Percentiles rank a stretch among this genome's conserved stretches.
phyloP scores from a whole-genome alignment of 371 early-diverging fungal genomes.

The Batkoa obscura region DNA sequence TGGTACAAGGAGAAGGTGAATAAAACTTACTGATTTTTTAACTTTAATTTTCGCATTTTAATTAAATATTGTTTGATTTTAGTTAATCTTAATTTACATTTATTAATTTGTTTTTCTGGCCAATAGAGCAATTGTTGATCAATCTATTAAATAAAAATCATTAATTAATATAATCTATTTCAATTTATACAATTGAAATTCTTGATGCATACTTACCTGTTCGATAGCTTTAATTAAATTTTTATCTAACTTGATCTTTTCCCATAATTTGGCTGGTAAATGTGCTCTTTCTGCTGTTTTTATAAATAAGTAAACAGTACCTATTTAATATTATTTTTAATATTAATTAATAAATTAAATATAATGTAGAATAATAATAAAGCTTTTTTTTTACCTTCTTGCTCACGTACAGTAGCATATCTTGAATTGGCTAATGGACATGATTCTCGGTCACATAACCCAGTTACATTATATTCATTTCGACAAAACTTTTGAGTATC shows the following conservation, averaged over 20 bases:
- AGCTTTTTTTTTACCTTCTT: slow-evolving; percentile 27
- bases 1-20: not conserved
- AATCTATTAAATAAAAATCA: slow-evolving; percentile 28
- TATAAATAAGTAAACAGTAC: slow-evolving; percentile 73
- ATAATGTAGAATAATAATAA: no score
- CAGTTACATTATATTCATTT: slow-evolving; percentile 97
- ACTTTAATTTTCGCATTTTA: slow-evolving; percentile 77
- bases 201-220: slow-evolving; percentile 22
- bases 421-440: slow-evolving; percentile 97
- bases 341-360: not conserved
- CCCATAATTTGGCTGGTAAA: slow-evolving; percentile 91
- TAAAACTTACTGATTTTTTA: slow-evolving; percentile 48
- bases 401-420: slow-evolving; percentile 96
- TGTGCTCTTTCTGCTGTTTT: slow-evolving; percentile 97
- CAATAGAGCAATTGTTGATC: slow-evolving; percentile 86
- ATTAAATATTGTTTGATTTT: slow-evolving; percentile 94
- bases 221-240: slow-evolving; percentile 85
- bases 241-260: slow-evolving; percentile 76
- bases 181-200: not conserved
- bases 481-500: slow-evolving; percentile 78
- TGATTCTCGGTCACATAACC: slow-evolving; percentile 88
- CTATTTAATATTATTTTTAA: slow-evolving; percentile 15
- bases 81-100: slow-evolving; percentile 96
- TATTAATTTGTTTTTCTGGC: slow-evolving; percentile 83
- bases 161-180: no score